These are phyloP conservation scores for Hymenoscyphus scutula DNA, from an alignment of 2,329 filamentous ascomycete genomes.

Conservation along the genomic window DNA sequence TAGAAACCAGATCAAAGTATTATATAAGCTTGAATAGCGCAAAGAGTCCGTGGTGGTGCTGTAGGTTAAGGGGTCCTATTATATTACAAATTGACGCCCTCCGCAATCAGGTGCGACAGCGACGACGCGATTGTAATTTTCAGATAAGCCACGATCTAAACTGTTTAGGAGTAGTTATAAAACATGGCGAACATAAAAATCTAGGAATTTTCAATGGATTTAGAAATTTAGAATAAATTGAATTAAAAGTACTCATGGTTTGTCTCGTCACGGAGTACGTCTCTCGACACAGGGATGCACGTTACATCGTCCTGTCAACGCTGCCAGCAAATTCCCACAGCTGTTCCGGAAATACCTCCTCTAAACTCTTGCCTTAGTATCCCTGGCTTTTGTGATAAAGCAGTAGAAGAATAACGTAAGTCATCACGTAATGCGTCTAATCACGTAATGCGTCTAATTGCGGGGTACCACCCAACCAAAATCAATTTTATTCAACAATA, in stretches of 20 bases:
- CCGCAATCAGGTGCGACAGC: constrained; percentile 15
- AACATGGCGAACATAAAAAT: constrained; percentile 6
- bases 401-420: constrained; percentile 32
- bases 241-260: constrained; percentile 20
- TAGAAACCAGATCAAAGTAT: no score
- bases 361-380: constrained; percentile 24
- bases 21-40: constrained; percentile 4
- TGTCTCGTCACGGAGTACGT: constrained; percentile 16
- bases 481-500: no score
- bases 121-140: constrained; percentile 20
- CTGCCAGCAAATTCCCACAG: constrained; percentile 9
- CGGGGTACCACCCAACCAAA: no score
- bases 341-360: constrained; percentile 14
- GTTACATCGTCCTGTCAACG: constrained; percentile 16
- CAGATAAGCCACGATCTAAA: constrained; percentile 12
- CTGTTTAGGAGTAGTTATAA: constrained; percentile 9
- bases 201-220: constrained; percentile 17
- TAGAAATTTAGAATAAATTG: constrained; percentile 19
- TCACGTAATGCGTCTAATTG: no score
- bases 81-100: constrained; percentile 10
- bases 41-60: constrained; percentile 5
- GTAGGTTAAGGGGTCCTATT: not conserved
- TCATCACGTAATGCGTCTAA: no score
- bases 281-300: not conserved
- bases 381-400: constrained; percentile 27